These are phyloP conservation scores for Nitzschia sp. DNA, from an alignment of 108 stramenopile genomes.

Conservation along the genomic window DNA sequence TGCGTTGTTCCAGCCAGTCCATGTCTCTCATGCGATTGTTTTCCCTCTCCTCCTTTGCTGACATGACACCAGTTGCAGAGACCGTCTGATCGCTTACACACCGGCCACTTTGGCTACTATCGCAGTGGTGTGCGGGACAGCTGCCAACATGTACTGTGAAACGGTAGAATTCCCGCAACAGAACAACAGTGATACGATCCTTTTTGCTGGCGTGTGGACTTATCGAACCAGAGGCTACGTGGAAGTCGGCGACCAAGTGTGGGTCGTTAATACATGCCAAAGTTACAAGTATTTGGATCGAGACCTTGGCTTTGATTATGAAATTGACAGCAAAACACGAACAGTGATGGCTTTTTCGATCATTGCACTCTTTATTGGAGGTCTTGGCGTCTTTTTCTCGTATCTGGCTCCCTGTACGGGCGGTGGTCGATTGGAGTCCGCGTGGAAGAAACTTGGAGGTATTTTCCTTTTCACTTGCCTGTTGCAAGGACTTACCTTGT, in stretches of 20 bases:
- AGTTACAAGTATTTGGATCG: slow-evolving; percentile 8
- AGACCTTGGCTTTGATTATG: slow-evolving; percentile 20
- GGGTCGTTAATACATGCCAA: slow-evolving; percentile 11
- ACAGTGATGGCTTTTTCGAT: slow-evolving; percentile 32
- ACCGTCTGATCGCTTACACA: not conserved
- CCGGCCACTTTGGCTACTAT: slow-evolving; percentile 5
- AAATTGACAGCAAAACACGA: slow-evolving; percentile 16
- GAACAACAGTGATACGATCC: not conserved
- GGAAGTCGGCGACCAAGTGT: not conserved
- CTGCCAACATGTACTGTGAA: slow-evolving; percentile 23
- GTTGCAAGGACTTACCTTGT: slow-evolving; percentile 29
- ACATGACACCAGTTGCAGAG: not conserved
- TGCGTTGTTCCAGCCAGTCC: too few species aligned
- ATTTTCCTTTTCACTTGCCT: slow-evolving; percentile 2
- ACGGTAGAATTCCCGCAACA: slow-evolving; percentile 21
- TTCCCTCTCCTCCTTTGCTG: too few species aligned
- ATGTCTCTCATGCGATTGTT: too few species aligned
- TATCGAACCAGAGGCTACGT: slow-evolving; percentile 6
- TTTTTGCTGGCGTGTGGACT: slow-evolving; percentile 17
- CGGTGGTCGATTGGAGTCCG: not conserved
- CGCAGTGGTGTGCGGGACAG: slow-evolving; percentile 28
- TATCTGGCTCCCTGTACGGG: not conserved
- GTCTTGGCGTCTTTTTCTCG: not conserved
- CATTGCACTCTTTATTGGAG: slow-evolving; percentile 6
- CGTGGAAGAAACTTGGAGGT: slow-evolving; percentile 15